Percentiles rank a stretch among this genome's conserved stretches.
Evolutionary conservation across 371 early-diverging fungal species (phyloP).

Genomic region (Massospora cicadina): DNA sequence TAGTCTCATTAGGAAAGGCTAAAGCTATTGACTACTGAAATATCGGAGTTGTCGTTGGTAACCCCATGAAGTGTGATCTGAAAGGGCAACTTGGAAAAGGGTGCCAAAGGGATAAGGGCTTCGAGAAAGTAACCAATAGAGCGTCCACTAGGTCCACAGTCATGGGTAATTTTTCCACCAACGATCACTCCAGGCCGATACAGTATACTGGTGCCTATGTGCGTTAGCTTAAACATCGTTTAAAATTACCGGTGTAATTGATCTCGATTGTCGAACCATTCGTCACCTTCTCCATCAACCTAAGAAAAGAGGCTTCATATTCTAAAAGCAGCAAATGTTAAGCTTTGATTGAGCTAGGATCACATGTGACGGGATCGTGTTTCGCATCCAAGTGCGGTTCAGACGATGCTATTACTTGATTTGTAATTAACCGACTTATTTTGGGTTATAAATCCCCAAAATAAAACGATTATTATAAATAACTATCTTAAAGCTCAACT

Average conservation of each 20-base stretch:
- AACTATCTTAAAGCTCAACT: too few relatives aligned
- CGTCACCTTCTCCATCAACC: conserved; percentile 76
- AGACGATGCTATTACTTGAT: too few relatives aligned
- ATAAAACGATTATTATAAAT: too few relatives aligned
- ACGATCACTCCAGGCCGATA: conserved; percentile 78
- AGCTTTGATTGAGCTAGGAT: too few relatives aligned
- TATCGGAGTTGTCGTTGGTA: conserved; percentile 80
- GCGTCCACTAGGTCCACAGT: conserved; percentile 48
- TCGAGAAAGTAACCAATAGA: conserved; percentile 86
- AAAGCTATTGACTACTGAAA: conserved; percentile 28
- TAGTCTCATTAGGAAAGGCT: not conserved
- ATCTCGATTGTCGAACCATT: conserved; percentile 85
- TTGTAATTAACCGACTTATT: too few relatives aligned
- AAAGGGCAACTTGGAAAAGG: conserved; percentile 78
- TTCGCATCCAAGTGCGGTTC: too few relatives aligned
- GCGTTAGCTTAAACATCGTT: not conserved
- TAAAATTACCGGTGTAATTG: conserved; percentile 61
- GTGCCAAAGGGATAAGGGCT: conserved; percentile 73
- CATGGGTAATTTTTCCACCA: conserved; percentile 74
- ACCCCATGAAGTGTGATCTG: conserved; percentile 66
- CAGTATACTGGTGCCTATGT: conserved; percentile 54
- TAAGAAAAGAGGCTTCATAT: conserved; percentile 71
- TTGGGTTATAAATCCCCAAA: too few relatives aligned
- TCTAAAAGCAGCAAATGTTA: conserved; percentile 36
- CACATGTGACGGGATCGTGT: too few relatives aligned